phyloP scores from a whole-genome alignment of 306 rosid species.

The Cucurbita pepo region DNA sequence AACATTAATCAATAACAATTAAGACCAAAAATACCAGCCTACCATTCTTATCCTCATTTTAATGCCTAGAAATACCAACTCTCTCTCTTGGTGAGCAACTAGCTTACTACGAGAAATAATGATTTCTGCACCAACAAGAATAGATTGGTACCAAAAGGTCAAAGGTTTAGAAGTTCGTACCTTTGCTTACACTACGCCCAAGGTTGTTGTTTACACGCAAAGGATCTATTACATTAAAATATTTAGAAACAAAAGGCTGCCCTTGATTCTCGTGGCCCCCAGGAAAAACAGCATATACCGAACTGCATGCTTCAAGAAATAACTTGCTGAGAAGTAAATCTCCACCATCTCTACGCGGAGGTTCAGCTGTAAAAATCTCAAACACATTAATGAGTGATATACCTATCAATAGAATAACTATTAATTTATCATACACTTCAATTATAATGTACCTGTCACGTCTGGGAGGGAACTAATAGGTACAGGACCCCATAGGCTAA shows the following conservation, averaged over 20 bases:
- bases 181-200: slow-evolving; percentile 99
- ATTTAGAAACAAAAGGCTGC: slow-evolving; percentile 75
- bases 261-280: slow-evolving; percentile 76
- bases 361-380: slow-evolving; percentile 48
- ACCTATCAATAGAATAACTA: background rate
- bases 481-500: slow-evolving; percentile 96
- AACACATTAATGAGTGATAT: slow-evolving; percentile 6
- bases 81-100: background rate
- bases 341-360: slow-evolving; percentile 91
- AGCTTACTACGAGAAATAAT: background rate
- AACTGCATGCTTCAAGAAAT: slow-evolving; percentile 68
- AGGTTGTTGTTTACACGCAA: slow-evolving; percentile 95
- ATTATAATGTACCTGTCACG: slow-evolving; percentile 52
- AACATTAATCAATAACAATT: background rate
- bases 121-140: background rate
- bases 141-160: background rate
- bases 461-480: slow-evolving; percentile 84
- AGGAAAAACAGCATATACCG: slow-evolving; percentile 78
- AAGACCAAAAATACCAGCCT: background rate
- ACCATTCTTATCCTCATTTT: background rate
- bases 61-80: background rate
- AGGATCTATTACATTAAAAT: slow-evolving; percentile 95
- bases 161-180: slow-evolving; percentile 20
- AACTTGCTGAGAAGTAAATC: slow-evolving; percentile 69
- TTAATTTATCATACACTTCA: background rate